Evolutionary conservation across 257 asterid genomes (phyloP).

Genomic region (Nyctanthes arbortristis): DNA sequence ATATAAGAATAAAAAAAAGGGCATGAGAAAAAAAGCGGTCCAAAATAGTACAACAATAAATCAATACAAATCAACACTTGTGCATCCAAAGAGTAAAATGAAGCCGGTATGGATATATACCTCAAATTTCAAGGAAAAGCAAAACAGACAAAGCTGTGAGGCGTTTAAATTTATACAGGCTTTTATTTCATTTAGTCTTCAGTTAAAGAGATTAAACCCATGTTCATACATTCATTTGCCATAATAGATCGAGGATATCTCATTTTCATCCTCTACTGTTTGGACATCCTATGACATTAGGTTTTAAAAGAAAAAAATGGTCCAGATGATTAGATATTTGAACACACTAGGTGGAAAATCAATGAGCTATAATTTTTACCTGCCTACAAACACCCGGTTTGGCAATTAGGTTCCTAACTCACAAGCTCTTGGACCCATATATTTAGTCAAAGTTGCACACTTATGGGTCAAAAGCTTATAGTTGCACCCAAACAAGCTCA

Average conservation of each 20-base stretch:
- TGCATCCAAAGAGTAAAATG: slow-evolving; percentile 3
- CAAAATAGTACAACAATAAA: neutral
- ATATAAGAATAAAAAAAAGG: slow-evolving; percentile 20
- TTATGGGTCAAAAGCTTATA: too few relatives aligned
- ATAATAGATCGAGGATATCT: neutral
- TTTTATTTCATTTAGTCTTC: too few relatives aligned
- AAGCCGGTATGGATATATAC: neutral
- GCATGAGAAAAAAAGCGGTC: neutral
- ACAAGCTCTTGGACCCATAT: too few relatives aligned
- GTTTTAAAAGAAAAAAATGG: neutral
- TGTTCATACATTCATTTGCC: too few relatives aligned
- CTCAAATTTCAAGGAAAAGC: neutral
- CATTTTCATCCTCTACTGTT: neutral
- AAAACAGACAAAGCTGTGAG: neutral
- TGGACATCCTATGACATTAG: neutral
- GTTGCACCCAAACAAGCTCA: too few relatives aligned
- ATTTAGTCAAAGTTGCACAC: too few relatives aligned
- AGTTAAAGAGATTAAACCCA: too few relatives aligned
- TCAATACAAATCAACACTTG: neutral
- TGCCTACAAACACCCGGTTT: too few relatives aligned
- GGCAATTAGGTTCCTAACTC: too few relatives aligned
- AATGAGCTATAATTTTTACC: neutral
- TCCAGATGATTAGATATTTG: neutral
- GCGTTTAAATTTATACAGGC: too few relatives aligned
- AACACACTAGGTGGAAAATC: neutral